These are phyloP conservation scores for Fraxinus americana DNA, from an alignment of 257 asterid species.

Conservation along the genomic window DNA sequence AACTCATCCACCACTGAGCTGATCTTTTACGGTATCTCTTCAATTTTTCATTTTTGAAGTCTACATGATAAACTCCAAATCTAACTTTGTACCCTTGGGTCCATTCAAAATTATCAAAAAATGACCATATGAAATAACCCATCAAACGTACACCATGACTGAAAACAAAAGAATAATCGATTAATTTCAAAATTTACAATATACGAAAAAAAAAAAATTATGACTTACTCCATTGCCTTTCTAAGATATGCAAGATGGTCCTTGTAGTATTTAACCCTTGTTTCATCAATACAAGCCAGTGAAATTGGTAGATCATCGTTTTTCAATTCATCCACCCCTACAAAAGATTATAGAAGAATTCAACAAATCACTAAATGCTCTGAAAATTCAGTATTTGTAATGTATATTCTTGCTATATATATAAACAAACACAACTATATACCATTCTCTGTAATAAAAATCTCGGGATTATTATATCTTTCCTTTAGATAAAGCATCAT, in stretches of 20 bases:
- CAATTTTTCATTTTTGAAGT: neutral
- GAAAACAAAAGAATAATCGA: too few relatives aligned
- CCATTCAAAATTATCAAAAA: conserved; percentile 23
- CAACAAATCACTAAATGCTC: too few relatives aligned
- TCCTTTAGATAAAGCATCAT: neutral
- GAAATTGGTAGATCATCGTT: too few relatives aligned
- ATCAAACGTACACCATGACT: neutral
- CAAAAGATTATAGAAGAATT: too few relatives aligned
- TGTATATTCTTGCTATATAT: too few relatives aligned
- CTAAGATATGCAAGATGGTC: conserved; percentile 21
- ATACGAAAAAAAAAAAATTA: too few relatives aligned
- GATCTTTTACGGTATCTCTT: conserved; percentile 3
- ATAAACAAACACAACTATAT: neutral
- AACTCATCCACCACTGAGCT: neutral
- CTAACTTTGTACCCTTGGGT: neutral
- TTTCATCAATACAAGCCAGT: too few relatives aligned
- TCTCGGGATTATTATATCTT: conserved; percentile 19
- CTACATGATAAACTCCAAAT: conserved; percentile 12
- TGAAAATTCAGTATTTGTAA: too few relatives aligned
- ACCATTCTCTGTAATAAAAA: conserved; percentile 37
- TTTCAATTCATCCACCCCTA: too few relatives aligned
- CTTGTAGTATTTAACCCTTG: too few relatives aligned
- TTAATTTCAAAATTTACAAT: too few relatives aligned
- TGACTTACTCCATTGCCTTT: conserved; percentile 24
- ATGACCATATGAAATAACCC: conserved; percentile 14